These are phyloP conservation scores for Cucurbitaria berberidis DNA, from an alignment of 2,329 filamentous ascomycete species.

Conservation along the genomic window DNA sequence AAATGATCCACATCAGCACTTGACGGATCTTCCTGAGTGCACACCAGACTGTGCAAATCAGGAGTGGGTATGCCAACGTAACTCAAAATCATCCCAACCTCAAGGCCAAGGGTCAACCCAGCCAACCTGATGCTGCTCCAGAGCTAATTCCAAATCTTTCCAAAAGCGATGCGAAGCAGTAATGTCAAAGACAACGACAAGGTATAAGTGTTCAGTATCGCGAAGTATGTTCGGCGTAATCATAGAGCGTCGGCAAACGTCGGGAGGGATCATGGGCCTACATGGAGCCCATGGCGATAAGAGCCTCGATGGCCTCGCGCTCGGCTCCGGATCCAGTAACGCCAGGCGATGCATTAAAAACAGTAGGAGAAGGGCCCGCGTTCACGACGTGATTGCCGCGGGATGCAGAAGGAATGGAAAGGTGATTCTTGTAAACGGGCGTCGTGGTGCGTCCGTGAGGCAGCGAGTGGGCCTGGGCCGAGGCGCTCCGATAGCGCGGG, in stretches of 20 bases:
- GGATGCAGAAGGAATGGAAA: conserved; percentile 41
- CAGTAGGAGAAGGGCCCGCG: conserved; percentile 26
- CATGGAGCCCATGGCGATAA: conserved; percentile 78
- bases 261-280: conserved; percentile 37
- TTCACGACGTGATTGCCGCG: conserved; percentile 37
- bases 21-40: conserved; percentile 47
- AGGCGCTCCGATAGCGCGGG: conserved; percentile 34
- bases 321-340: conserved; percentile 59
- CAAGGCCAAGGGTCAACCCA: background rate
- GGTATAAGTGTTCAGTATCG: conserved; percentile 6
- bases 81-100: conserved; percentile 13
- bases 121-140: conserved; percentile 6
- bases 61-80: conserved; percentile 30
- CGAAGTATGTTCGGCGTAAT: background rate
- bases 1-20: conserved; percentile 49
- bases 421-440: conserved; percentile 33
- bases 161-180: conserved; percentile 2
- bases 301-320: conserved; percentile 80
- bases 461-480: conserved; percentile 36
- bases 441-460: conserved; percentile 32
- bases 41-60: conserved; percentile 21
- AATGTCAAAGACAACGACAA: conserved; percentile 7
- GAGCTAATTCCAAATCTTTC: conserved; percentile 10
- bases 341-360: conserved; percentile 35
- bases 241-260: conserved; percentile 16